Conservation (phyloP, 2,329 filamentous ascomycete genomes). For the Myriosclerotinia duriaeana region DNA sequence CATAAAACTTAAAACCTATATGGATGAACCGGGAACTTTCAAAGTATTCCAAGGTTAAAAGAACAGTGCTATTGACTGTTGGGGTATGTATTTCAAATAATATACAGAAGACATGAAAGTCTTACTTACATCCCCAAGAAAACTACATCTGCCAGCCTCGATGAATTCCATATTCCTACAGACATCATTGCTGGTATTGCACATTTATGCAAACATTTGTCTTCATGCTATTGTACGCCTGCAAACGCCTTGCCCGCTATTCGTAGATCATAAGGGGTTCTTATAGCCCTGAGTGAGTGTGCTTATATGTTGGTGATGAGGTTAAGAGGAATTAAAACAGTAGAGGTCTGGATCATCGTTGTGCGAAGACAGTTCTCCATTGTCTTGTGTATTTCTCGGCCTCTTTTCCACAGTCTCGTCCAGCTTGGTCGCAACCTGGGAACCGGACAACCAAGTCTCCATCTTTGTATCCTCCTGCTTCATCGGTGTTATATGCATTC, state of each 20-base stretch:
- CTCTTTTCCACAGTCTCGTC: slow-evolving; percentile 69
- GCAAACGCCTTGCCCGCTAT: slow-evolving; percentile 36
- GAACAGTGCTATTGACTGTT: slow-evolving; percentile 31
- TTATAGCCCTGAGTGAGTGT: slow-evolving; percentile 27
- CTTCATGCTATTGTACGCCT: slow-evolving; percentile 31
- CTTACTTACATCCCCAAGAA: slow-evolving; percentile 26
- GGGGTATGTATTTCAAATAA: slow-evolving; percentile 35
- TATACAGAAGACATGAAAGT: slow-evolving; percentile 33
- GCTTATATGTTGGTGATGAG: slow-evolving; percentile 23
- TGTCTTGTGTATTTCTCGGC: slow-evolving; percentile 47
- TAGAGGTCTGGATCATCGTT: slow-evolving; percentile 27
- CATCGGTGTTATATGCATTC: slow-evolving; percentile 69
- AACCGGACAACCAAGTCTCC: slow-evolving; percentile 85
- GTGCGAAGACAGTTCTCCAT: slow-evolving; percentile 40
- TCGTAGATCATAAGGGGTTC: slow-evolving; percentile 35
- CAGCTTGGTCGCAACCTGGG: slow-evolving; percentile 60
- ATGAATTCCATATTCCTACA: slow-evolving; percentile 31
- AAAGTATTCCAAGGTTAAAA: slow-evolving; percentile 29
- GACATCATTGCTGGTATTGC: slow-evolving; percentile 31
- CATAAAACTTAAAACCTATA: not conserved
- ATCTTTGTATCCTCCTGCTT: slow-evolving; percentile 68
- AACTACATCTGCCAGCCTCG: slow-evolving; percentile 37
- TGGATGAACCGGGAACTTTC: not conserved
- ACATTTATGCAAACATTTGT: slow-evolving; percentile 34
- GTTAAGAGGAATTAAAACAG: slow-evolving; percentile 28